Evolutionary conservation across 805 yeast species (phyloP), one percentile per base, ranked within the genome.

Genomic region (Ogataea glucozyma): DNA sequence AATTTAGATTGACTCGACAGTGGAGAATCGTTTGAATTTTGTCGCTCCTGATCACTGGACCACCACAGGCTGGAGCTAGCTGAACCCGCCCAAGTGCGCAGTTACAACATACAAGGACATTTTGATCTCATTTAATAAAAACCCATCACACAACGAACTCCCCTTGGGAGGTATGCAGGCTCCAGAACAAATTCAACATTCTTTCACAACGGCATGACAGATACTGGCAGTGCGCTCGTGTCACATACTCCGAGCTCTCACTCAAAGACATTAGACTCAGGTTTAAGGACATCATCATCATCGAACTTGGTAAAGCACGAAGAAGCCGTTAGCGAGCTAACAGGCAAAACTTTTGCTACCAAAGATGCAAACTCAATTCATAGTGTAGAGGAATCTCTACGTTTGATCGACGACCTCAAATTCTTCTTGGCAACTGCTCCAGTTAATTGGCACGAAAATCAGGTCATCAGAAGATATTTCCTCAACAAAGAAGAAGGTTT

Each of bases 371-470:
- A 33, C 14, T 33, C 37, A 5, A 27, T 27, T 4, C 38, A 20
- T 12, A 41, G 40, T 20, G 49, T 48, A n/a, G 74, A 72, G 43
- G 86, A 80, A 56, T 73, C 85, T 10, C 62, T 83, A 38, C 68
- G 82, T 41, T 67, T 81, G 35, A 81, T 85, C 18, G 89, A 85
- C 50, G 93, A 86, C 57, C 65, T 90, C 52, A 88, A 88, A 68
- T 84, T 84, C 65, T 91, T 91, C 57, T 68, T 91, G 34, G 87
- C 88, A 2, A 88, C 96, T 0, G 98, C 98, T 0, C 98, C 99
- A 0, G 91, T 93, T 4, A 85, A 84, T 57, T 91, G 97, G 96
- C 88, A 82, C 58, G 85, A 81, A 46, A 82, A 84, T 53, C 97
- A 91, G 61, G 83, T 88, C 34, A 86, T 93, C 37, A 74, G 96